These are phyloP conservation scores for Phlebopus sp. DNA, from an alignment of 1,284 basidiomycete genomes.

Conservation along the genomic window DNA sequence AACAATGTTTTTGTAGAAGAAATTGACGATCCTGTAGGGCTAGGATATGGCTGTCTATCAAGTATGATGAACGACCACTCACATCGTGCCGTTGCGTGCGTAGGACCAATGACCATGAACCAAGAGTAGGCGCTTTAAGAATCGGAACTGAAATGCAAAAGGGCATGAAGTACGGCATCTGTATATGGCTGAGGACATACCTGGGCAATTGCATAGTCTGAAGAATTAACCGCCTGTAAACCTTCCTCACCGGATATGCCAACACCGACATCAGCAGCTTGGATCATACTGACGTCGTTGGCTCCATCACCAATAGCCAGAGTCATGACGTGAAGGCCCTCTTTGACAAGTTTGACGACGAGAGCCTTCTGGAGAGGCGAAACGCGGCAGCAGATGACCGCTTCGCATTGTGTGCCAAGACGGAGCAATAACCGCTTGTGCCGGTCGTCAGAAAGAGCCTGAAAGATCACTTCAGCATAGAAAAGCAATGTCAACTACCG, in stretches of 20 bases:
- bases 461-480: slow-evolving; percentile 8
- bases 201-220: slow-evolving; percentile 95
- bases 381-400: slow-evolving; percentile 96
- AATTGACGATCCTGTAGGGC: slow-evolving; percentile 80
- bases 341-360: slow-evolving; percentile 88
- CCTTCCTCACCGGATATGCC: slow-evolving; percentile 97
- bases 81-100: slow-evolving; percentile 91
- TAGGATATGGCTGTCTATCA: neutral
- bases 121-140: slow-evolving; percentile 83
- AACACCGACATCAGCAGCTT: slow-evolving; percentile 94
- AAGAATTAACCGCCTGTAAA: slow-evolving; percentile 94
- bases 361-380: slow-evolving; percentile 97
- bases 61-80: slow-evolving; percentile 22
- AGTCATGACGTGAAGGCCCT: slow-evolving; percentile 86
- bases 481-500: slow-evolving; percentile 45
- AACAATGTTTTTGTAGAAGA: slow-evolving; percentile 99
- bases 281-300: slow-evolving; percentile 94
- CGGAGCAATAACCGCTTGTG: slow-evolving; percentile 77
- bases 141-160: slow-evolving; percentile 72
- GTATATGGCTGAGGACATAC: slow-evolving; percentile 31
- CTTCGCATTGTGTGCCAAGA: slow-evolving; percentile 88
- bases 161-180: neutral
- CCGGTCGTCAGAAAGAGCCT: slow-evolving; percentile 77
- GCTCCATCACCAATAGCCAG: slow-evolving; percentile 96
- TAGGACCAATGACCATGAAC: slow-evolving; percentile 99